Base-by-base conservation (phyloP, 805 yeast genomes). In the Teunomyces lycoperdinae region DNA sequence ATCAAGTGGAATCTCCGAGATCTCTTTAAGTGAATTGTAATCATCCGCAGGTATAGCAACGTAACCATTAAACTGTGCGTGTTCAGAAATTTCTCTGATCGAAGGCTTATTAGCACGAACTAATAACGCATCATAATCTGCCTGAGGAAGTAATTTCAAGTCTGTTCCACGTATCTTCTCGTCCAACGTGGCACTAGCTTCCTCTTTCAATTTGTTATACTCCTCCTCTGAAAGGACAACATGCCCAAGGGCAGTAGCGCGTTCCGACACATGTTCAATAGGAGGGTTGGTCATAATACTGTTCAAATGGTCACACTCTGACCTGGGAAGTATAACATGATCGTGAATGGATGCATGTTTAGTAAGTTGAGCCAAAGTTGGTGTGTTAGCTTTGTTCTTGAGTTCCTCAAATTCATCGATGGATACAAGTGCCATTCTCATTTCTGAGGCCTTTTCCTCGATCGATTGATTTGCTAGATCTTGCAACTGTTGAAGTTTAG, bases 61-160 rank as follows among this genome's bases (percentile, higher is more conserved):
- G 45, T 67, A 51, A 0, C 74, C 75, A 45, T 61, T 58, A 2
- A 50, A 51, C 1, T 49, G 45, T 3, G 75, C 73, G 27, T 51
- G 55, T 1, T 54, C 44, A 11, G 53, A 48, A 11, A 72, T 57
- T 28, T 56, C 52, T 27, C 47, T 51, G 7, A 56, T 31, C 17
- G 57, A 49, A 4, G 63, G 71, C 5, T 51, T 35, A 16, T 58
- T 54, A 9, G 51, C 53, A 10, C 40, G 40, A 1, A 51, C 24
- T 27, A 58, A 51, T 34, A 67, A 43, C 1, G 47, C 44, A 31
- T 60, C 54, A 28, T 60, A 55, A 20, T 66, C 68, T 3, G 56
- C 58, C n/a, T 50, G 43, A 10, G 57, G 44, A 5, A 71, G 42
- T 9, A 68, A 43, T 29, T 50, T 48, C 30, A 55, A 48, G 11